Conservation (phyloP, 139 green algal species). For the Auxenochlorella pyrenoidosa region DNA sequence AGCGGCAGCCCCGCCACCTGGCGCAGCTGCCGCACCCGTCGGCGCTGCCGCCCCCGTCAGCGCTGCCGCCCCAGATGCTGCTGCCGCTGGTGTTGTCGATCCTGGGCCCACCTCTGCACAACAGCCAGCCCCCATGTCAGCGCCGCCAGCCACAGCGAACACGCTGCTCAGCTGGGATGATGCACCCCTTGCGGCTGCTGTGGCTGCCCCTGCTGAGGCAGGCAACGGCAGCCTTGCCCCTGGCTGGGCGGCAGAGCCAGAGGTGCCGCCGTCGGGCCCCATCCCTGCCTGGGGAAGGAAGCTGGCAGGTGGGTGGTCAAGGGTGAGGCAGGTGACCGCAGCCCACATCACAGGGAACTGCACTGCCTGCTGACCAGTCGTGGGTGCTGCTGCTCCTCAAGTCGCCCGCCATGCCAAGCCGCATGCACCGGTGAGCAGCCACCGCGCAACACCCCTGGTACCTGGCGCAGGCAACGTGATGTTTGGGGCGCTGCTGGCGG, state of each 20-base stretch:
- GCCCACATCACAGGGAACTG: neutral
- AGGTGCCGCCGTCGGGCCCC: neutral
- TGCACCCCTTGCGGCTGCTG: no score
- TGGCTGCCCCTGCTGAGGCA: no score
- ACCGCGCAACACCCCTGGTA: neutral
- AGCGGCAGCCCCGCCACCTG: neutral
- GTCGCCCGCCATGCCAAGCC: no score
- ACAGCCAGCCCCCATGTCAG: no score
- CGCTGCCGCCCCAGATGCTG: neutral
- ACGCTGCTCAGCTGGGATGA: conserved; percentile 23
- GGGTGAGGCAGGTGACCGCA: neutral
- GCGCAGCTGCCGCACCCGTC: neutral
- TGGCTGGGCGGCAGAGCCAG: conserved; percentile 3
- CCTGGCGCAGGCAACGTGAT: conserved; percentile 15
- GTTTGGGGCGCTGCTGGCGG: neutral
- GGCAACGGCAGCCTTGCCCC: neutral
- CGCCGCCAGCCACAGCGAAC: neutral
- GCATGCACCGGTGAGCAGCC: no score
- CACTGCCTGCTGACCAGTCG: no score
- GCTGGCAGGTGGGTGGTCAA: neutral
- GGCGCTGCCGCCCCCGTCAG: neutral
- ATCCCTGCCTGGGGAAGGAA: neutral
- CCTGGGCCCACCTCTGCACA: no score
- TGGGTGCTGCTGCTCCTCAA: no score
- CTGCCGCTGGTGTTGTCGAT: neutral